A percentile compares a stretch with the other conserved stretches of the same genome.
Evolutionary conservation across 805 yeast species (phyloP).

Genomic region (Wickerhamomyces kurtzmanii): DNA sequence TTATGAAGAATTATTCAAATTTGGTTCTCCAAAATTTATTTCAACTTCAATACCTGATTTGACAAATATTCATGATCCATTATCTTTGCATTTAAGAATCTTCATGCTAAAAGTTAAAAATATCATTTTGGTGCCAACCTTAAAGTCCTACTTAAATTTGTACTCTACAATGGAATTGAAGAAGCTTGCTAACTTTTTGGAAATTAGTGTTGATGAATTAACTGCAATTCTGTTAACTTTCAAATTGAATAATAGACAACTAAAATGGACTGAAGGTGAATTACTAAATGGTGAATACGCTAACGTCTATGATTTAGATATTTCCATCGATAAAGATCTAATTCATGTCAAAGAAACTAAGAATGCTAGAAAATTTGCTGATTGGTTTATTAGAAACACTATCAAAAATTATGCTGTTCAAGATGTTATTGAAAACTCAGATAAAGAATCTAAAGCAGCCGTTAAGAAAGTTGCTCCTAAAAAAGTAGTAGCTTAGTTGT

Average conservation of each 20-base stretch:
- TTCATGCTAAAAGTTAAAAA: constrained; percentile 31
- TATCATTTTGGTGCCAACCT: constrained; percentile 25
- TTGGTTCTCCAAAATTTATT: constrained; percentile 40
- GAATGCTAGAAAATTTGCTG: constrained; percentile 34
- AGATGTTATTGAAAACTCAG: constrained; percentile 23
- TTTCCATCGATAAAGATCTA: constrained; percentile 27
- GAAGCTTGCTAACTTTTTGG: constrained; percentile 30
- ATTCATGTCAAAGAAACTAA: constrained; percentile 34
- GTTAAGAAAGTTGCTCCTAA: constrained; percentile 3
- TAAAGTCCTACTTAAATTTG: constrained; percentile 34
- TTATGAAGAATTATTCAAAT: constrained; percentile 35
- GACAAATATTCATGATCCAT: constrained; percentile 27
- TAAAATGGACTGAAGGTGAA: constrained; percentile 30
- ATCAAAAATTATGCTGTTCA: constrained; percentile 34
- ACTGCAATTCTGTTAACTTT: constrained; percentile 29
- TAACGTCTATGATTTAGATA: constrained; percentile 33
- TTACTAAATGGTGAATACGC: constrained; percentile 30
- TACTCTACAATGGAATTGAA: constrained; percentile 34
- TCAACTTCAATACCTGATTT: constrained; percentile 26
- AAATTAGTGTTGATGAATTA: constrained; percentile 21
- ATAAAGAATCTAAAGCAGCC: constrained; percentile 4
- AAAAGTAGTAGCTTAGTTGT: too few relatives aligned
- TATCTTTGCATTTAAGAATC: constrained; percentile 30
- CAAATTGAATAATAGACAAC: constrained; percentile 34
- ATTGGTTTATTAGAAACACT: constrained; percentile 40